phyloP scores from a whole-genome alignment of 2,329 filamentous ascomycete genomes.

The Fusarium aywerte region DNA sequence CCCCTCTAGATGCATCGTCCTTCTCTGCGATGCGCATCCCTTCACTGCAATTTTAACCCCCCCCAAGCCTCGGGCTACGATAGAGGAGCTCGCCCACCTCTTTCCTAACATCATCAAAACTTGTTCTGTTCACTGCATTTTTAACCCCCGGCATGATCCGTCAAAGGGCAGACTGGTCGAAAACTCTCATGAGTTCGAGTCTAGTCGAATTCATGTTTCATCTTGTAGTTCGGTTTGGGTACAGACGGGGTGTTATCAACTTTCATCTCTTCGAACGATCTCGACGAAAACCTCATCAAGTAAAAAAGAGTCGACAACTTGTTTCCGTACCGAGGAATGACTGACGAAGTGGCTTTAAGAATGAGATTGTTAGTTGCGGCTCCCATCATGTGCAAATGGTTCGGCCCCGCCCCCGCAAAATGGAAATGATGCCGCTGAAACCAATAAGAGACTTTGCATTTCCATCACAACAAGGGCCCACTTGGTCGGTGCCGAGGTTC shows the following conservation, averaged over 20 bases:
- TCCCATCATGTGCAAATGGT: conserved; percentile 29
- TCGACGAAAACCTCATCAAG: background rate
- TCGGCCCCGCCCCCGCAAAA: conserved; percentile 41
- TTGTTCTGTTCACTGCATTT: background rate
- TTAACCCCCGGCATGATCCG: background rate
- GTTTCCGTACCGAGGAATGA: conserved; percentile 9
- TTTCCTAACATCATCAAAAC: no score
- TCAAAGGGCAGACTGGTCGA: background rate
- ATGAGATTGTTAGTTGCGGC: background rate
- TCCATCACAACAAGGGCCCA: conserved; percentile 22
- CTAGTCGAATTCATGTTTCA: background rate
- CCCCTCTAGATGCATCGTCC: no score
- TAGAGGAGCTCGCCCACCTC: no score
- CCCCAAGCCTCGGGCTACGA: background rate
- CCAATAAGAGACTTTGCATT: conserved; percentile 33
- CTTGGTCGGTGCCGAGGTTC: conserved; percentile 41
- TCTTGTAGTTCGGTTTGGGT: background rate
- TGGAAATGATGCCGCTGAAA: conserved; percentile 24
- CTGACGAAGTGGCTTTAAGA: conserved; percentile 34
- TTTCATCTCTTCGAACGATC: background rate
- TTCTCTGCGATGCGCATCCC: no score
- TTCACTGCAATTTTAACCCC: background rate
- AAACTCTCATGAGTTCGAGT: no score
- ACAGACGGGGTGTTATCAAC: background rate
- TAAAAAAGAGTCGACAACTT: background rate